These are phyloP conservation scores for Geotrichum klebahnii DNA, from an alignment of 1,139 yeast genomes.

Conservation along the genomic window DNA sequence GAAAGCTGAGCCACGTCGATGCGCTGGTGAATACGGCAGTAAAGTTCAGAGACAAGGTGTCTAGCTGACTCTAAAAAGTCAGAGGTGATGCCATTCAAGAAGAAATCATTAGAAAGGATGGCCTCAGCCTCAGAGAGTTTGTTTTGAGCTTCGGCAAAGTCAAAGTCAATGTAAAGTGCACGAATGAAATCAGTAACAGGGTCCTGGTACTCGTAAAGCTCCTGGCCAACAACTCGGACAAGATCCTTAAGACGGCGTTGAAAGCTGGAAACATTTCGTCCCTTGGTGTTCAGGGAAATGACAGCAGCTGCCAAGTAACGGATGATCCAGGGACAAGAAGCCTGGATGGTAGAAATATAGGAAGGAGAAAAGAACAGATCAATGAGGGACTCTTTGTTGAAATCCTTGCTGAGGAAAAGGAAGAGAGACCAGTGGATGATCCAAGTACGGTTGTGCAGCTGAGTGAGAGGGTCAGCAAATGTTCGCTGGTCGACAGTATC, in stretches of 20 bases:
- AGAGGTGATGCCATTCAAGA: constrained; percentile 45
- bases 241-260: constrained; percentile 55
- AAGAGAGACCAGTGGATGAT: constrained; percentile 62
- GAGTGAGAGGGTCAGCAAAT: constrained; percentile 51
- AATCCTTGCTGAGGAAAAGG: constrained; percentile 51
- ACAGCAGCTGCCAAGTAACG: constrained; percentile 60
- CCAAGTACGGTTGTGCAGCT: constrained; percentile 61
- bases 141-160: constrained; percentile 50
- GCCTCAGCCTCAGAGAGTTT: constrained; percentile 47
- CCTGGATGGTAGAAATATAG: constrained; percentile 59
- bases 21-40: constrained; percentile 51
- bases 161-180: constrained; percentile 53
- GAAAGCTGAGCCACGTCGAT: constrained; percentile 46
- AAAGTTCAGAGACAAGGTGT: constrained; percentile 50
- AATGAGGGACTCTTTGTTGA: constrained; percentile 48
- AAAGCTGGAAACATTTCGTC: constrained; percentile 39
- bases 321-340: constrained; percentile 62
- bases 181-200: constrained; percentile 55
- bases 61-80: constrained; percentile 48
- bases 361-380: constrained; percentile 56
- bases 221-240: constrained; percentile 53
- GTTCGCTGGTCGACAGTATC: constrained; percentile 55
- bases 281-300: constrained; percentile 41
- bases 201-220: constrained; percentile 57
- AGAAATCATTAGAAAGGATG: constrained; percentile 52